Evolutionary conservation across 202 grass and related monocot genomes (phyloP).

Genomic region (Alloteropsis angusta): DNA sequence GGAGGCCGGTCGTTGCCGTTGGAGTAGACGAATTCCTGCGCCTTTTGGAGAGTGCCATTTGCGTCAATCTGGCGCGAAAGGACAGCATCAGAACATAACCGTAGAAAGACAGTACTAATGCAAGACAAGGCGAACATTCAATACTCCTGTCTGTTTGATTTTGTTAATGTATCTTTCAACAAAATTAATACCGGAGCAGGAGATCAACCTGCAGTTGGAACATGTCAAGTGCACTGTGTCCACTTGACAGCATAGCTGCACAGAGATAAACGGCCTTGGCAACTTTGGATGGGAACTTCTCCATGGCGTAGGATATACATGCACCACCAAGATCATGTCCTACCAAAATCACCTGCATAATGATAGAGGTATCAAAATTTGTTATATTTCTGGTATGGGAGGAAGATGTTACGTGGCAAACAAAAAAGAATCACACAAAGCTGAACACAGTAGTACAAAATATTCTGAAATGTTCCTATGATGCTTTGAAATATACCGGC

Average conservation of each 20-base stretch:
- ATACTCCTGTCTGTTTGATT: neutral
- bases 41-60: slow-evolving; percentile 58
- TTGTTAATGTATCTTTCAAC: neutral
- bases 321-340: slow-evolving; percentile 88
- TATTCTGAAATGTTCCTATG: neutral
- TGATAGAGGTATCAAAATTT: neutral
- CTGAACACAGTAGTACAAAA: neutral
- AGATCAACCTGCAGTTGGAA: slow-evolving; percentile 69
- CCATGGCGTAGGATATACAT: slow-evolving; percentile 92
- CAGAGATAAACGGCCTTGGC: slow-evolving; percentile 79
- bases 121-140: neutral
- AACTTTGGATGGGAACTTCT: slow-evolving; percentile 66
- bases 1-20: slow-evolving; percentile 79
- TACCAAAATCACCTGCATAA: slow-evolving; percentile 77
- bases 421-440: neutral
- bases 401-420: neutral
- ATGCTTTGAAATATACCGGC: neutral
- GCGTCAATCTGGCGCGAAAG: slow-evolving; percentile 41
- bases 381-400: neutral
- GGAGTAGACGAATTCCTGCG: slow-evolving; percentile 77
- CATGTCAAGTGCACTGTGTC: slow-evolving; percentile 63
- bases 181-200: neutral
- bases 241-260: slow-evolving; percentile 69
- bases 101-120: neutral
- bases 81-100: neutral